Evolutionary conservation across 176 grass and related monocot species (phyloP).

Genomic region (Phoenix roebelenii): DNA sequence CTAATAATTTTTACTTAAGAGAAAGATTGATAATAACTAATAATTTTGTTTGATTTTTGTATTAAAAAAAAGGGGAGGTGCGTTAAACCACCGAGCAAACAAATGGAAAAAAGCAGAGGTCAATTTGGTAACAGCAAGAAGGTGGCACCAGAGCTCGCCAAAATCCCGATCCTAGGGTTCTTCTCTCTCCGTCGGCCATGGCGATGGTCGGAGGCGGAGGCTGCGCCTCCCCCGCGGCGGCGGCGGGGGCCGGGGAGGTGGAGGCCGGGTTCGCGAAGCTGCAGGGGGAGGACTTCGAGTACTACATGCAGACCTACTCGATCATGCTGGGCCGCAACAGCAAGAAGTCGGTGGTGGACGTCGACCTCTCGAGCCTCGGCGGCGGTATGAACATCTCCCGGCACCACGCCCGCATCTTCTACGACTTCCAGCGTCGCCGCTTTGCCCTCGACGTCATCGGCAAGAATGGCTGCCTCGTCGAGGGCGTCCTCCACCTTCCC

Average conservation of each 20-base stretch:
- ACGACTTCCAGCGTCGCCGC: slow-evolving; percentile 74
- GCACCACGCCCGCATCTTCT: slow-evolving; percentile 83
- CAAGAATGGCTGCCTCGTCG: slow-evolving; percentile 78
- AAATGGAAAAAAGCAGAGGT: too few relatives aligned
- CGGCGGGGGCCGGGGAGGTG: slow-evolving; percentile 24
- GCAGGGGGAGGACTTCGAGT: slow-evolving; percentile 91
- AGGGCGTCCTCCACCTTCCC: slow-evolving; percentile 70
- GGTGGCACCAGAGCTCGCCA: too few relatives aligned
- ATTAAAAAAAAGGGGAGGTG: too few relatives aligned
- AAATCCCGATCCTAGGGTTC: too few relatives aligned
- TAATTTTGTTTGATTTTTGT: too few relatives aligned
- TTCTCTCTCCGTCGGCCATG: too few relatives aligned
- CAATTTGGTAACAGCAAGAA: too few relatives aligned
- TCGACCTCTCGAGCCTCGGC: slow-evolving; percentile 72
- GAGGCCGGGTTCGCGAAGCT: slow-evolving; percentile 88
- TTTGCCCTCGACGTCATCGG: slow-evolving; percentile 89
- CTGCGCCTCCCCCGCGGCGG: not conserved
- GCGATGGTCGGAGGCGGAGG: too few relatives aligned
- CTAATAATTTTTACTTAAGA: too few relatives aligned
- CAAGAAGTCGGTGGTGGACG: slow-evolving; percentile 79
- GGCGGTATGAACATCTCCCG: slow-evolving; percentile 89
- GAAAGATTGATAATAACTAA: too few relatives aligned
- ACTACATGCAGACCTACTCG: slow-evolving; percentile 96
- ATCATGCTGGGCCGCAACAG: slow-evolving; percentile 88
- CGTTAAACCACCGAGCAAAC: too few relatives aligned